Evolutionary conservation across 352 stramenopile genomes (phyloP).

Genomic region (Pythium aquatile): DNA sequence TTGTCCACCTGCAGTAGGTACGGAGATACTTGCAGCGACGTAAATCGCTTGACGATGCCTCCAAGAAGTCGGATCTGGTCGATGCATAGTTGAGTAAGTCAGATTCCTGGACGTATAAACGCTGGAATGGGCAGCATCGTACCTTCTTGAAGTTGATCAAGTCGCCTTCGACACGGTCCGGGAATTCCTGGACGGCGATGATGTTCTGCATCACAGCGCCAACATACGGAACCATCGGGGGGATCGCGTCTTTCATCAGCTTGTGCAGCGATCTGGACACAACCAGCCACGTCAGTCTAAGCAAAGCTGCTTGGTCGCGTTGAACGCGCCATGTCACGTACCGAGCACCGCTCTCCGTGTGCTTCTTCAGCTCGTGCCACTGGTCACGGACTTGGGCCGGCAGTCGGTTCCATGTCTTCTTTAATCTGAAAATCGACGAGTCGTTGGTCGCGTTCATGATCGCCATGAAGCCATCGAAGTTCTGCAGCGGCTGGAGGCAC

Average conservation of each 20-base stretch:
- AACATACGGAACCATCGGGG: constrained; percentile 81
- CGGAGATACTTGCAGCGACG: constrained; percentile 70
- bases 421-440: constrained; percentile 82
- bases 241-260: constrained; percentile 65
- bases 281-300: constrained; percentile 5
- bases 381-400: constrained; percentile 64
- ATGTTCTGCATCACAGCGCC: constrained; percentile 86
- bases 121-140: background rate
- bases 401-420: constrained; percentile 83
- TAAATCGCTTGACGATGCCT: constrained; percentile 50
- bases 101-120: background rate
- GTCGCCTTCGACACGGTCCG: constrained; percentile 68
- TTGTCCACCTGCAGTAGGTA: constrained; percentile 82
- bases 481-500: constrained; percentile 75
- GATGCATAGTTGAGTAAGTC: background rate
- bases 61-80: constrained; percentile 66
- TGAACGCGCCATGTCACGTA: constrained; percentile 8
- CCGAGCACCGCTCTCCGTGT: constrained; percentile 79
- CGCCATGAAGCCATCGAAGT: constrained; percentile 88
- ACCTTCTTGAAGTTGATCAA: constrained; percentile 90
- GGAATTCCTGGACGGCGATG: constrained; percentile 80
- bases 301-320: background rate
- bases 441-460: constrained; percentile 90
- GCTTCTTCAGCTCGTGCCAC: constrained; percentile 83
- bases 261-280: constrained; percentile 60